Base-by-base conservation (phyloP, 139 green algal species). In the Coelastrella sp. region DNA sequence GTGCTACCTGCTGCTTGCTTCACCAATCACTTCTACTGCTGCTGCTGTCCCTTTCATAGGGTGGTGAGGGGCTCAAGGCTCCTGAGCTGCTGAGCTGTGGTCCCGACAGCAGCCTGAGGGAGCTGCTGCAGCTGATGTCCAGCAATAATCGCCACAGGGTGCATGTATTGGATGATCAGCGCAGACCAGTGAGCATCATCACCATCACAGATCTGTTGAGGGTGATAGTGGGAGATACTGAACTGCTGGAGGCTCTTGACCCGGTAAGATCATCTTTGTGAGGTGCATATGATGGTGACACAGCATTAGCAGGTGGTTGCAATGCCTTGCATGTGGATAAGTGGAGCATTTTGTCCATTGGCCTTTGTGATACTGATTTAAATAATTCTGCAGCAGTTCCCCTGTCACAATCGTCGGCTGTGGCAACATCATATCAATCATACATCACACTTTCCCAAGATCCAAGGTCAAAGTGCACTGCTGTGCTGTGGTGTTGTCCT, bases 201-300 rank as follows among this genome's bases (percentile, higher is more conserved):
- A 86, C 80, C 15, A 53, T 72, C 66, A 86, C 80, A 2, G 80
- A 86, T 35, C 50, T 86, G 50, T 48, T 86, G 80, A 63, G 80
- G 11, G 40, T 79, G 21, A 60, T 86, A 40, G 62, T 75, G 53
- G 78, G 62, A 11, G 38, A 13, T 34, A 84, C n/a, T 3, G 59
- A 84, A 45, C 23, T 82, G 35, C 75, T 82, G 51, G 75, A 82
- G 35, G 75, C 75, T 21, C n/a, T 15, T 0, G 35, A 23, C 0
- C 75, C 75, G 35, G 75, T 82, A 37, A 82, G 75, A 34, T n/a
- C n/a, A n/a, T n/a, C n/a, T n/a, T n/a, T n/a, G n/a, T n/a, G n/a
- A n/a, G n/a, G n/a, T n/a, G n/a, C n/a, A n/a, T n/a, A n/a, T n/a
- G n/a, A n/a, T n/a, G n/a, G n/a, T n/a, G n/a, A n/a, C n/a, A n/a